Base-by-base conservation (phyloP, 495 filamentous ascomycete species). In the Staphylotrichum longicolle region DNA sequence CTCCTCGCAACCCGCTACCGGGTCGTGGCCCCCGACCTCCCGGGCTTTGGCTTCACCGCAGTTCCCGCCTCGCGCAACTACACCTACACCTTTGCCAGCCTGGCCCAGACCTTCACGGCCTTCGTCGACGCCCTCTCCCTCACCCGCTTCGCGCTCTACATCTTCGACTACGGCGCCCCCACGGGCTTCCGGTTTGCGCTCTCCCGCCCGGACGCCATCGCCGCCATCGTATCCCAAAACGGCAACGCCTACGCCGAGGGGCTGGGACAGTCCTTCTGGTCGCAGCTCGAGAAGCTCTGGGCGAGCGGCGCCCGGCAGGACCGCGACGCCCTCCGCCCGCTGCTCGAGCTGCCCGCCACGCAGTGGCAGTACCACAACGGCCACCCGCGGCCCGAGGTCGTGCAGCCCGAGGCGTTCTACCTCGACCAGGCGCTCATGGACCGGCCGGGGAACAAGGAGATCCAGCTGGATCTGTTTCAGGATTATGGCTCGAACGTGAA, bases 91-190 rank as follows among this genome's bases (percentile, higher is more conserved):
- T 86, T 86, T 65, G 79, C 71, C 32, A 77, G 67, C 58, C 69
- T 85, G 5, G 70, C 83, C 4, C 68, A 47, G 20, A 80, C 78
- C n/a, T 73, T 85, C 6, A 66, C 62, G 5, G 75, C 72, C 7
- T 83, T 85, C 58, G 67, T 84, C 27, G 73, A 77, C 27, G 65
- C 70, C 27, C 72, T 84, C 12, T 62, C 69, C 10, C 68, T 86
- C 47, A 65, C 54, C 7, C 78, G 73, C 40, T 86, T 80, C 70
- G 72, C 77, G 15, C 64, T 87, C 33, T 89, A 85, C 69, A 79
- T 88, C 61, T 88, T 88, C 67, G 85, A 89, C 73, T 88, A 87
- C 70, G 85, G 86, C 41, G 83, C 85, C 0, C 84, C 86, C 0
- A 75, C 75, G 11, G 85, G 77, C 4, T 69, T 86, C 9, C 76